Base-by-base conservation (phyloP, 768 basidiomycete species). In the Tulasnella sp. region DNA sequence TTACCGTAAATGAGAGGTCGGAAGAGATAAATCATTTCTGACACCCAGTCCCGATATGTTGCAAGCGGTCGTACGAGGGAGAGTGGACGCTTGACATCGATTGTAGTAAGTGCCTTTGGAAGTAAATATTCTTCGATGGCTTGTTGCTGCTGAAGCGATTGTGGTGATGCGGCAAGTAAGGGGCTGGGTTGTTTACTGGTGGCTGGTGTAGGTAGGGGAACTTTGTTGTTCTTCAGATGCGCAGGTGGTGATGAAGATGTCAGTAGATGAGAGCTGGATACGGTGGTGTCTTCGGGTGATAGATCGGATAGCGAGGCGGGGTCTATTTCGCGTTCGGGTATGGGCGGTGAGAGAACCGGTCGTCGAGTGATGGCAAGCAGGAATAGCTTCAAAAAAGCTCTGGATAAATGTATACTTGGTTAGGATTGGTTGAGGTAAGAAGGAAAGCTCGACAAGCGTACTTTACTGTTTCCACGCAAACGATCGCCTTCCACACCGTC, bases 251-350 rank as follows among this genome's bases (percentile, higher is more conserved):
- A 48, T 25, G 40, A 27, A 29, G 54, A 21, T 14, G 49, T 21
- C 11, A 35, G 12, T 27, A 23, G 36, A 25, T 50, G 17, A 1
- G 39, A 43, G 25, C 41, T 7, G 42, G 42, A 7, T 17, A 23
- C 27, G 8, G 17, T 17, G 17, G 35, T 31, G 32, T 27, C 25
- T 9, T 23, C 19, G 23, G 12, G 61, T 39, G 54, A 45, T 45
- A 25, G 34, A 8, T 77, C 67, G 12, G 82, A 77, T 6, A 90
- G 65, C 43, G 76, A 73, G 4, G 84, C 74, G 3, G 86, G 84
- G 67, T 93, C 92, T 61, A 89, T 77, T 62, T 92, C 90, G 50
- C 92, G 81, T 69, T 90, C 86, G 12, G 92, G 90, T 53, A 91
- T 80, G 17, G 86, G 83, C 2, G 84, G 83, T 1, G 78, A 76